Base-by-base conservation (phyloP, 345 rosid genomes). In the Capsella bursapastoris region DNA sequence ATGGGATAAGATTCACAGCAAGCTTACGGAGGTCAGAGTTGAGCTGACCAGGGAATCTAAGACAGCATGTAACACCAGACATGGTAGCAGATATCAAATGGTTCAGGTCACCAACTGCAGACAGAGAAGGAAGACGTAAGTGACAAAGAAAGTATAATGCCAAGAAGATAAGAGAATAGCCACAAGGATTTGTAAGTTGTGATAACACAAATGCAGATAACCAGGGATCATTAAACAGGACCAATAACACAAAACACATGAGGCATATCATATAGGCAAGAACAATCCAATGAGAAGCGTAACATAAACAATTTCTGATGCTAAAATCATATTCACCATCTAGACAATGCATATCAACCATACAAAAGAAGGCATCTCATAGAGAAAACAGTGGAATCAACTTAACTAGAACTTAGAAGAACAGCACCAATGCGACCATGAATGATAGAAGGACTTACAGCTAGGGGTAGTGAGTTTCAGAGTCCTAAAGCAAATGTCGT, bases 31-130 rank as follows among this genome's bases (percentile, higher is more conserved):
- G 93, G 78, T 90, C 96, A 14, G 96, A 88, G 86, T 90, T 90
- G 7, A 90, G 84, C 35, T 90, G 91, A 37, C 96, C 93, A 0
- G 96, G 96, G 90, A 90, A 90, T 16, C 96, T 87, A 14, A 90
- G 82, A 82, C 96, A 90, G 71, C 96, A 90, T 13, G 96, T 90
- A 3, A 90, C 96, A 27, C 96, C 93, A 64, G 93, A 88, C 93
- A 90, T 90, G 14, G 93, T 90, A 3, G 91, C 84, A 57, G 93
- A 90, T 64, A 90, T 88, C 83, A 90, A 78, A 79, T 90, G 96
- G 84, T 90, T 90, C 71, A 90, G 84, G 51, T 90, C 96, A 51
- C 96, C 96, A 78, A 90, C 91, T 90, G 81, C 40, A 75, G 1
- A 14, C 16, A 50, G 12, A 44, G 6, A 50, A 14, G 13, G 49